Evolutionary conservation across 148 eudicot genomes (phyloP).

Genomic region (Amaranthus palmeri): DNA sequence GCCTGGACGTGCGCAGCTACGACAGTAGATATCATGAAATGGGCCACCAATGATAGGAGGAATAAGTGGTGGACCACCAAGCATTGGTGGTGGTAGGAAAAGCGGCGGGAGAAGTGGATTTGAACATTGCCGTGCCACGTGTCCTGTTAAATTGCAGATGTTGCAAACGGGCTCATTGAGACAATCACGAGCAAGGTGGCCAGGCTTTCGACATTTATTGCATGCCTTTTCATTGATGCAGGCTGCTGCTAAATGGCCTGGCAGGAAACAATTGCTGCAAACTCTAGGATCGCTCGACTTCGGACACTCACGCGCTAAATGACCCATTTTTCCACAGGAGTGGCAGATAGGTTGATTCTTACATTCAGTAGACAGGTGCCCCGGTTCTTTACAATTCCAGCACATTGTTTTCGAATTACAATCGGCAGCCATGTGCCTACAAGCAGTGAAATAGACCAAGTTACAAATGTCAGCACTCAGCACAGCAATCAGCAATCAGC

Average conservation of each 20-base stretch:
- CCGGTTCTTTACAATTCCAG: slow-evolving; percentile 48
- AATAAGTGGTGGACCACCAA: slow-evolving; percentile 21
- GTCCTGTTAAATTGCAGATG: slow-evolving; percentile 30
- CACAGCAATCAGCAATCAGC: slow-evolving; percentile 5
- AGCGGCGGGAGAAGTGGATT: slow-evolving; percentile 24
- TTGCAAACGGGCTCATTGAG: slow-evolving; percentile 38
- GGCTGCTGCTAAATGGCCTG: slow-evolving; percentile 30
- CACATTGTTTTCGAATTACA: slow-evolving; percentile 45
- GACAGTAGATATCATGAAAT: slow-evolving; percentile 26
- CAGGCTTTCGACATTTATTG: slow-evolving; percentile 42
- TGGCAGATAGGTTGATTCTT: slow-evolving; percentile 40
- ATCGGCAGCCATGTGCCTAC: slow-evolving; percentile 43
- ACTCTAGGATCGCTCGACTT: slow-evolving; percentile 38
- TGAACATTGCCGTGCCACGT: slow-evolving; percentile 36
- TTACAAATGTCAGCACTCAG: background rate
- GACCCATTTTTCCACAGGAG: slow-evolving; percentile 43
- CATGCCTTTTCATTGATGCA: slow-evolving; percentile 43
- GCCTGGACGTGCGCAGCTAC: slow-evolving; percentile 34
- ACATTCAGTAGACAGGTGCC: slow-evolving; percentile 41
- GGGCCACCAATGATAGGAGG: slow-evolving; percentile 22
- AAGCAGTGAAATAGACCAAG: slow-evolving; percentile 1
- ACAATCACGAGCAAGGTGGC: slow-evolving; percentile 45
- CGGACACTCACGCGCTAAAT: slow-evolving; percentile 41
- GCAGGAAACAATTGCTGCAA: slow-evolving; percentile 41
- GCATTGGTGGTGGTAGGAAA: slow-evolving; percentile 20